Base-by-base conservation (phyloP, 768 basidiomycete genomes). In the Mycena kentingensis region DNA sequence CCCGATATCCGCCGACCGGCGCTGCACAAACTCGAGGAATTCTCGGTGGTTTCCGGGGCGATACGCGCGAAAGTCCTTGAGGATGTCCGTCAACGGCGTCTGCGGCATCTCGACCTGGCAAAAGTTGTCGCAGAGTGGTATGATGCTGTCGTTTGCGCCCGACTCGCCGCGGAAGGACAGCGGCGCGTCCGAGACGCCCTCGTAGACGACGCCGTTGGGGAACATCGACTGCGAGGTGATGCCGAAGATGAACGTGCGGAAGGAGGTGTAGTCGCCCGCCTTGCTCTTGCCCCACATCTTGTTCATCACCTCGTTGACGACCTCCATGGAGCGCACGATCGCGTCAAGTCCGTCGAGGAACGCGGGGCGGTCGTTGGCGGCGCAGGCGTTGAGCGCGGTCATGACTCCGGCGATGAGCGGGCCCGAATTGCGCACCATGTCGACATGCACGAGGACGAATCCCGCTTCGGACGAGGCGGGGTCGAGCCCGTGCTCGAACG, bases 241-340 rank as follows among this genome's bases (percentile, higher is more conserved):
- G 31, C 69, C 69, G 44, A 70, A 69, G 25, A 70, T 70, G 46
- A 70, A 70, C 25, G 65, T 66, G 42, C 69, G 61, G 57, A 70
- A 69, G 5, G 64, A 66, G n/a, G 62, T 60, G 52, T 70, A 70
- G 21, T 65, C 60, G 29, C 58, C 57, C 7, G 64, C 65, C n/a
- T 64, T 67, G 34, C 58, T 61, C 42, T 65, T 62, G 3, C 51
- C 55, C 67, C 67, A 67, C 68, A 70, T 70, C 18, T 53, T 60
- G 26, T 65, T 60, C 61, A 63, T 62, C 12, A 59, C 54, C 7
- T 27, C 18, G 21, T 63, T 61, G 50, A 61, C 54, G 6, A 38
- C 28, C 16, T 46, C 45, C 54, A 63, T 61, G 2, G 58, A 49
- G 4, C 37, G 26, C 8, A 57, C 52, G 15, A 67, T 49, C 16